These are phyloP conservation scores for Candida railenensis DNA, from an alignment of 805 yeast species.

Conservation along the genomic window DNA sequence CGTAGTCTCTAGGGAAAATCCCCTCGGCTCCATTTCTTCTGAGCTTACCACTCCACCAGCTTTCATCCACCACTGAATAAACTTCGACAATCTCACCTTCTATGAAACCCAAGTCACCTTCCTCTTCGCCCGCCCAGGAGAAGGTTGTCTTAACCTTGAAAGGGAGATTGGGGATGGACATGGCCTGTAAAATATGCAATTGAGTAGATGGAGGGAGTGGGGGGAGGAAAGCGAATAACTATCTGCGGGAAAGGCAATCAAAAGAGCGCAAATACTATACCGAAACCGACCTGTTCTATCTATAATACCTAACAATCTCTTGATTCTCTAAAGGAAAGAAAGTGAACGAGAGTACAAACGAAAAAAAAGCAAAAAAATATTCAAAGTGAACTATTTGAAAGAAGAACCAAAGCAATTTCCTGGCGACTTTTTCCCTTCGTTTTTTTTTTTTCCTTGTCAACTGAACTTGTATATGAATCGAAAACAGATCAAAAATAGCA, in stretches of 20 bases:
- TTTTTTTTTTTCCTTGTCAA: background rate
- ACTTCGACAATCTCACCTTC: constrained; percentile 94
- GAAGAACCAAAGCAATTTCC: no score
- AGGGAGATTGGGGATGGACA: constrained; percentile 49
- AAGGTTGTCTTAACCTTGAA: constrained; percentile 78
- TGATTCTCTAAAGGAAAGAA: background rate
- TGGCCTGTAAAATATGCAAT: constrained; percentile 2
- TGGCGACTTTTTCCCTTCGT: no score
- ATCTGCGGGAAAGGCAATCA: background rate
- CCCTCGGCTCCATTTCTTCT: constrained; percentile 82
- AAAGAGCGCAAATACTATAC: no score
- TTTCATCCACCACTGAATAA: constrained; percentile 74
- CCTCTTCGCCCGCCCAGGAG: constrained; percentile 93
- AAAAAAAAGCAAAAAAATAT: no score
- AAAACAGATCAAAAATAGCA: no score
- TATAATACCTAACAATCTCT: no score
- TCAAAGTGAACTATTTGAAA: no score
- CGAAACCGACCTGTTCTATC: no score
- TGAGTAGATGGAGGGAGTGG: background rate
- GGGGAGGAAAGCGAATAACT: background rate
- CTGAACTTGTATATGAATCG: no score
- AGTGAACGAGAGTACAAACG: no score
- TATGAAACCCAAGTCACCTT: constrained; percentile 86
- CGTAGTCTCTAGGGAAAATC: constrained; percentile 84
- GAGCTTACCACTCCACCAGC: constrained; percentile 88